phyloP scores from a whole-genome alignment of 192 early-diverging fungal species.

The Phlyctochytrium arcticum region DNA sequence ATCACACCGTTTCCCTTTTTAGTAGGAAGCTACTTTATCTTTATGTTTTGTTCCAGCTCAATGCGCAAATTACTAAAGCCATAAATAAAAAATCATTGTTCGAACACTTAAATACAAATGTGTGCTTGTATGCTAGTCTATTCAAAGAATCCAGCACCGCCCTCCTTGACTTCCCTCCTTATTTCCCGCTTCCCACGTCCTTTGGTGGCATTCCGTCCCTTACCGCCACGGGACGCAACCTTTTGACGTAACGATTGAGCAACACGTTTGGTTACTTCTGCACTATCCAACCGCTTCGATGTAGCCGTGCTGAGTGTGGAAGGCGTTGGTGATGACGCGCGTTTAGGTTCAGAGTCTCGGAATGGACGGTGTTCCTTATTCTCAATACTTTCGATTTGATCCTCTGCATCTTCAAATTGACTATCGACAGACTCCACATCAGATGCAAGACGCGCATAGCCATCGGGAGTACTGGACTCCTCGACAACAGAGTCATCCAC shows the following conservation, averaged over 20 bases:
- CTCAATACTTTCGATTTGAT: conserved; percentile 1
- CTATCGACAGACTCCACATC: not conserved
- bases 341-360: conserved; percentile 17
- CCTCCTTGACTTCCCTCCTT: conserved; percentile 17
- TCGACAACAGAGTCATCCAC: not conserved
- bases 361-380: conserved; percentile 20
- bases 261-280: conserved; percentile 31
- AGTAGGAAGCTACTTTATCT: too few species aligned
- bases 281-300: conserved; percentile 8
- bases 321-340: conserved; percentile 9
- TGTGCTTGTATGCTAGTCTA: too few species aligned
- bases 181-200: conserved; percentile 7
- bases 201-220: conserved; percentile 24
- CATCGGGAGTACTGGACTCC: not conserved
- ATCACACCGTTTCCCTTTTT: too few species aligned
- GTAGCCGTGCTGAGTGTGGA: conserved; percentile 6
- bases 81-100: too few species aligned
- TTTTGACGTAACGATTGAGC: conserved; percentile 6
- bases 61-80: too few species aligned
- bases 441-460: not conserved
- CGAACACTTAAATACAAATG: too few species aligned
- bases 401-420: not conserved
- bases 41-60: too few species aligned
- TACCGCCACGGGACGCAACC: conserved; percentile 1
- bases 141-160: conserved; percentile 13